Evolutionary conservation across 2,329 filamentous ascomycete genomes (phyloP).

Genomic region (Colletotrichum brevisporum): DNA sequence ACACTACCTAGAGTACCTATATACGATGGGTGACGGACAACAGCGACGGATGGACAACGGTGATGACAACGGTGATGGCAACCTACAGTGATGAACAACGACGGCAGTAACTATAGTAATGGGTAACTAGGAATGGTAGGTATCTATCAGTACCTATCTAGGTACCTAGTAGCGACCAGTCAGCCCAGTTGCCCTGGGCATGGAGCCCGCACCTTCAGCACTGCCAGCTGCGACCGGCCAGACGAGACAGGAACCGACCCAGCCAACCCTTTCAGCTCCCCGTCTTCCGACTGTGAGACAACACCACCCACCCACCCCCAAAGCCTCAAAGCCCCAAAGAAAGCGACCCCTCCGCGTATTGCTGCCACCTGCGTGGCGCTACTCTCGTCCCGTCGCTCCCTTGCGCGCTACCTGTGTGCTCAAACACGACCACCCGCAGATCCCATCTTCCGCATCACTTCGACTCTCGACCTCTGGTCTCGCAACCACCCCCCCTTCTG

Average conservation of each 20-base stretch:
- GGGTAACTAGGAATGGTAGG: no score
- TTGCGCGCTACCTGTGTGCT: conserved; percentile 27
- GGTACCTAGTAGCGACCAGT: neutral
- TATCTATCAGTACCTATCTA: no score
- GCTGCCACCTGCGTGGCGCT: conserved; percentile 23
- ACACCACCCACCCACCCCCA: neutral
- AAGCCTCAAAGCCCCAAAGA: conserved; percentile 3
- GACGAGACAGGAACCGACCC: conserved; percentile 4
- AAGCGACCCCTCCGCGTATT: neutral
- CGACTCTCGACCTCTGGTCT: conserved; percentile 27
- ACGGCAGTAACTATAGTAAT: no score
- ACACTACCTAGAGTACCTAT: no score
- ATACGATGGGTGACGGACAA: no score
- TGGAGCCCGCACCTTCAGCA: neutral
- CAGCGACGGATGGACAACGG: no score
- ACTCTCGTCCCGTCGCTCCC: conserved; percentile 32
- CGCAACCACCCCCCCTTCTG: neutral
- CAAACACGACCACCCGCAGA: conserved; percentile 41
- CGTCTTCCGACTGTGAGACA: neutral
- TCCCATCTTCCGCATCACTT: conserved; percentile 37
- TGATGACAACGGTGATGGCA: no score
- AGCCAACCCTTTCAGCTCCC: conserved; percentile 16
- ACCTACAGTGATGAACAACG: no score
- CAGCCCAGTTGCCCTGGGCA: neutral
- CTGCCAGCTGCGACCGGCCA: conserved; percentile 16